A percentile compares a stretch with the other conserved stretches of the same genome.
Conservation (phyloP, 176 grass and related monocot genomes). For the Oryza nivara region DNA sequence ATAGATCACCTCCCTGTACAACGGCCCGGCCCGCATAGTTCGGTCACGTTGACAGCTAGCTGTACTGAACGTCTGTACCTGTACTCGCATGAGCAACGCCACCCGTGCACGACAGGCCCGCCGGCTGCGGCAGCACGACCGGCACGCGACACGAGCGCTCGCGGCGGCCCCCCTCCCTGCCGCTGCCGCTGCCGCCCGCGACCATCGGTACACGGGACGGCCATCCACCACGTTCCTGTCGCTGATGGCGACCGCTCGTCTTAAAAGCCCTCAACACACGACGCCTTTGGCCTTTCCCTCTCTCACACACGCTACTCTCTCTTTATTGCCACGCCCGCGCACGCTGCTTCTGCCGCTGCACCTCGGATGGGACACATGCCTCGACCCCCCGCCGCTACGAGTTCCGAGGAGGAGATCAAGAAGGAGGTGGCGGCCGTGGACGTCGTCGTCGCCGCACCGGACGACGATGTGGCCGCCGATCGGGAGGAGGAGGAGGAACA, state of each 20-base stretch:
- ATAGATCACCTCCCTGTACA: background rate
- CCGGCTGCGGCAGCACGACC: background rate
- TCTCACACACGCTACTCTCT: background rate
- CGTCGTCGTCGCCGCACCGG: background rate
- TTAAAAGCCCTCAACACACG: constrained; percentile 31
- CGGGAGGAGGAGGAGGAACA: background rate
- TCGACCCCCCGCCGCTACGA: background rate
- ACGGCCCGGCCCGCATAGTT: background rate
- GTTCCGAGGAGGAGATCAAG: background rate
- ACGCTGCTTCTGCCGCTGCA: constrained; percentile 3
- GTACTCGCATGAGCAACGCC: background rate
- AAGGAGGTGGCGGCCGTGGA: background rate
- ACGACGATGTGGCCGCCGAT: background rate
- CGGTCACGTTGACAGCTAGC: background rate
- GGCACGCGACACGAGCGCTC: background rate
- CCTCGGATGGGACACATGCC: constrained; percentile 7
- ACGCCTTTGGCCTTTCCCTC: background rate
- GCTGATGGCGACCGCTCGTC: constrained; percentile 41
- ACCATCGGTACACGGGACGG: background rate
- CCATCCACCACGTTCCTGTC: constrained; percentile 20
- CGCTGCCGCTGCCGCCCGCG: background rate
- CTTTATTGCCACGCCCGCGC: constrained; percentile 38
- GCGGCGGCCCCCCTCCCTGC: background rate
- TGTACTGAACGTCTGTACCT: too few species aligned
- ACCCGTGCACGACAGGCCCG: background rate